phyloP scores from a whole-genome alignment of 768 basidiomycete species.

The Candolleomyces efflorescens region DNA sequence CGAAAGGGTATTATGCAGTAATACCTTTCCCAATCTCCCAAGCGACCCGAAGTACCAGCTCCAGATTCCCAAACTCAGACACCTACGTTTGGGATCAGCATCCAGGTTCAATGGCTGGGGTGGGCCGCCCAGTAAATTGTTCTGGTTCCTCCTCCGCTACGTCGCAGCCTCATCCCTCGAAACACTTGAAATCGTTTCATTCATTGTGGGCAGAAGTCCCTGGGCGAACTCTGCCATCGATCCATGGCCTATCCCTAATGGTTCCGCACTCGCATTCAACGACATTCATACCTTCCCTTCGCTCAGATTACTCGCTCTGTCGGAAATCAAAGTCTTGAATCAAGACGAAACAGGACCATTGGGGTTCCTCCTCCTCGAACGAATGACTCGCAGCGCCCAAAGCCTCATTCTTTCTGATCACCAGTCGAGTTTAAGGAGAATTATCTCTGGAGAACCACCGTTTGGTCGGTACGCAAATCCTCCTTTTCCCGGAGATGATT shows the following conservation, averaged over 20 bases:
- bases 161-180: neutral
- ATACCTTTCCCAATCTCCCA: neutral
- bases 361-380: neutral
- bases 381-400: neutral
- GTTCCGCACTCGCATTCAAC: too few relatives aligned
- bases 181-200: neutral
- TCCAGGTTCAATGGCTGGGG: too few relatives aligned
- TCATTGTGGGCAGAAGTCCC: neutral
- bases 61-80: neutral
- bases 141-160: neutral
- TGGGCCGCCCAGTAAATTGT: neutral
- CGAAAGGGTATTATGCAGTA: neutral
- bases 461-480: too few relatives aligned
- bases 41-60: neutral
- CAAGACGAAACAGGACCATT: neutral
- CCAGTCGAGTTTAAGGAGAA: neutral
- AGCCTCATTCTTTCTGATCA: neutral
- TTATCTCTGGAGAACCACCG: neutral
- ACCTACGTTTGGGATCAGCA: neutral
- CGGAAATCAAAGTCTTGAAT: neutral
- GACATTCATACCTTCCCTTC: neutral
- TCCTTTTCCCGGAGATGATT: too few relatives aligned
- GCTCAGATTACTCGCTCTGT: neutral
- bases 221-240: neutral
- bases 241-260: neutral